Conservation (phyloP, 805 yeast species). For the Metschnikowia cubensis region DNA sequence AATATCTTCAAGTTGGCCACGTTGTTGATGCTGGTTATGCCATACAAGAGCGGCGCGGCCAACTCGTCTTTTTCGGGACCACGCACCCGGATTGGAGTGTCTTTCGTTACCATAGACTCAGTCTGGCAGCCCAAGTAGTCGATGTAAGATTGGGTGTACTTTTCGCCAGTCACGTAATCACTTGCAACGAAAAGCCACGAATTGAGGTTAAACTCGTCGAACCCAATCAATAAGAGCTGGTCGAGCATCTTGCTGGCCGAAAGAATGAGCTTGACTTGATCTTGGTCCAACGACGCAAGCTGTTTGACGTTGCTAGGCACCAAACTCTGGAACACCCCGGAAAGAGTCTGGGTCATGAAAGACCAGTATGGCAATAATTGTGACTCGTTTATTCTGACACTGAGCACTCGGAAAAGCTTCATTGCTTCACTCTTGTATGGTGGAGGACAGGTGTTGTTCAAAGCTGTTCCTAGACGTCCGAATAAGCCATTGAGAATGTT, state of each 20-base stretch:
- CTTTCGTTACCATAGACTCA: conserved; percentile 30
- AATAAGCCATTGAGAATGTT: conserved; percentile 47
- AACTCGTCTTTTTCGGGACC: conserved; percentile 23
- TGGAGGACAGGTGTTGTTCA: conserved; percentile 29
- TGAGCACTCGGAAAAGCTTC: conserved; percentile 58
- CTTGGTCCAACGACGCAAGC: conserved; percentile 24
- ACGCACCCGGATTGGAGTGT: conserved; percentile 34
- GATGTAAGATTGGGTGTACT: conserved; percentile 34
- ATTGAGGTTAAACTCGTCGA: conserved; percentile 70
- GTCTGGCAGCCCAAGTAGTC: conserved; percentile 44
- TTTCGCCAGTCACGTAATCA: conserved; percentile 41
- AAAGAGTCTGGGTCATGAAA: conserved; percentile 57
- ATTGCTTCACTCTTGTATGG: conserved; percentile 44
- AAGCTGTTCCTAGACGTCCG: conserved; percentile 32
- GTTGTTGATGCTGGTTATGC: conserved; percentile 35
- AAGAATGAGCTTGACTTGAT: conserved; percentile 42
- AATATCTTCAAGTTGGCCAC: conserved; percentile 54
- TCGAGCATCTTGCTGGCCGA: conserved; percentile 79
- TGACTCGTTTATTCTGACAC: conserved; percentile 56
- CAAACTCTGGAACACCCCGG: conserved; percentile 43
- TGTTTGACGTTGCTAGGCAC: conserved; percentile 24
- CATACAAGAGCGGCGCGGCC: conserved; percentile 45
- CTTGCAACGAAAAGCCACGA: conserved; percentile 87
- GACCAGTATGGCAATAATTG: conserved; percentile 73
- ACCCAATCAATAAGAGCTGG: conserved; percentile 58